Evolutionary conservation across 495 filamentous ascomycete genomes (phyloP), one percentile per base, ranked within the genome.

Genomic region (Penicillium cosmopolitanum): DNA sequence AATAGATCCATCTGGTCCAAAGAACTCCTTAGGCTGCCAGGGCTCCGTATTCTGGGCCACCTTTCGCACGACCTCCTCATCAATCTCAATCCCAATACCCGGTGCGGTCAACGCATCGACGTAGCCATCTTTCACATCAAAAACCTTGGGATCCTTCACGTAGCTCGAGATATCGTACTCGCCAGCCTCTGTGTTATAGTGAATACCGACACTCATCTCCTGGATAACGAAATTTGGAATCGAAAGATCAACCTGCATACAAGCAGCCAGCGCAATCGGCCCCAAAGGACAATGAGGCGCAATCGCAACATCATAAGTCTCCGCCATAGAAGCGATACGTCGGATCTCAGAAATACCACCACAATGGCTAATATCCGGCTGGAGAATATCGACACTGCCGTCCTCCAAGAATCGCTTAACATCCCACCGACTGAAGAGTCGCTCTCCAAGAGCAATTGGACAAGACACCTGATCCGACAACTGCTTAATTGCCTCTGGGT

Each of bases 241-340:
- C 11, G 76, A 70, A 35, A 87, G 75, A 35, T 83, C 86, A 25
- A 91, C 80, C 66, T 92, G 88, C 63, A 92, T 78, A 61, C 83
- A 87, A 11, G 90, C 90, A 2, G 89, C 89, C 42, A 93, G 71
- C 1, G 89, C 87, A 60, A 93, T 88, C 0, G 90, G 89, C 0
- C 90, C 90, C 5, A 93, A 72, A 1, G 90, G 90, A 66, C 89
- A 92, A 72, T 93, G 89, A 4, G 89, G 89, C 21, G 90, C 90
- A 40, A 92, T 64, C 9, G 87, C 87, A 46, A 92, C 86, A 70
- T 93, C 89, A 66, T 92, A 91, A 0, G 89, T 82, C 71, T 93
- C 89, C 11, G 85, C 87, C 82, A 92, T 89, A 9, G 84, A 76
- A 10, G 89, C 88, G 53, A 93, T 91, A 25, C 85, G 80, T 11